Evolutionary conservation across 1,139 yeast genomes (phyloP), one percentile per base, ranked within the genome.

Genomic region (Hyphopichia buzzinii): DNA sequence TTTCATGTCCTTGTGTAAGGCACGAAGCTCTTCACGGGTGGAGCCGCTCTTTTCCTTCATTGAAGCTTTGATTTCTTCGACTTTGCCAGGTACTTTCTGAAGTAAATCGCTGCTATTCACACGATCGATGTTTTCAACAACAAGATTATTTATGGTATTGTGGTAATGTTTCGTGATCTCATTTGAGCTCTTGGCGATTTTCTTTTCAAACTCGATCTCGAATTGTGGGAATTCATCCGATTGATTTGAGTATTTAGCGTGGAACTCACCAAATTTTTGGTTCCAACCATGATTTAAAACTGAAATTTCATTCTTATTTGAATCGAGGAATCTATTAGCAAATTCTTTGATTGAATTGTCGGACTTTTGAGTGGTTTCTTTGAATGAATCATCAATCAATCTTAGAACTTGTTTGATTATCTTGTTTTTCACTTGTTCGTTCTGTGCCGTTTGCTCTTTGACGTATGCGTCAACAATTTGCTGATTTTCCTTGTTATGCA

Each of bases 381-480:
- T 14, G 13, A 26, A 31, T 17, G 34, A 31, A 10, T 31, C 34
- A 31, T 31, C 34, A 26, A 31, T 25, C 7, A 31, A 19, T 25
- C 34, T 4, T 11, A 31, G 25, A 4, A 31, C 34, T 31, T 31
- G 34, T 26, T 31, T 31, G n/a, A 31, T 13, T 17, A 31, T 31
- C 17, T 25, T 31, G 19, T 31, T 23, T 26, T 31, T 31, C 3
- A 26, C 8, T 6, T n/a, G 14, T 19, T 31, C 29, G 25, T 31
- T 31, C 13, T 15, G 22, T 13, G 14, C 17, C 3, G 17, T 3
- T 17, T 31, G 34, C 4, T 31, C 30, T n/a, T 25, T 26, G 15
- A 31, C 8, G 33, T 33, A 29, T 12, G 33, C 32, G 2, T 21
- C 17, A 26, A 26, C 5, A 13, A 26, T 17, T 30, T 30, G 24